Conservation (phyloP, 352 stramenopile species). For the Pythium rishiriense region DNA sequence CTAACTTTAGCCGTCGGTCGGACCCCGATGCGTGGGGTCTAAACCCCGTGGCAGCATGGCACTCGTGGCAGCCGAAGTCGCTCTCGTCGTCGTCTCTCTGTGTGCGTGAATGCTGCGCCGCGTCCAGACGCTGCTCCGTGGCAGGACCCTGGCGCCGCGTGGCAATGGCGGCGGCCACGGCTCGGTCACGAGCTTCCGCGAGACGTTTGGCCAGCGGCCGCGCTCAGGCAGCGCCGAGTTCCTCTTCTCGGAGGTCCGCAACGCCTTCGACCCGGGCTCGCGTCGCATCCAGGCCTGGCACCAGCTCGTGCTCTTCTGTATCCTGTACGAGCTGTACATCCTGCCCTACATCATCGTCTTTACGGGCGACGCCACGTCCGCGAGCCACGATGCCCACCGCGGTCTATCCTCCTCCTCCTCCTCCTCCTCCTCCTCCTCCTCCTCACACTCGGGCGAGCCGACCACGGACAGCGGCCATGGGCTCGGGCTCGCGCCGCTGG, state of each 20-base stretch:
- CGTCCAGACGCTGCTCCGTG: background rate
- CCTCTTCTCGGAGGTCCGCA: conserved; percentile 47
- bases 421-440: too few relatives aligned
- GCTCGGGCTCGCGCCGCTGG: background rate
- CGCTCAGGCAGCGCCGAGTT: conserved; percentile 50
- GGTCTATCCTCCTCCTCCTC: background rate
- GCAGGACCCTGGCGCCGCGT: background rate
- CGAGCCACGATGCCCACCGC: background rate
- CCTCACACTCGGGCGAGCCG: too few relatives aligned
- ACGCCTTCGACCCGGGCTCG: conserved; percentile 63
- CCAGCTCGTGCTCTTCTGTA: conserved; percentile 48
- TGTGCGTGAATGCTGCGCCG: background rate
- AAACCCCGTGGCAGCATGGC: background rate
- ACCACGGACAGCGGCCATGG: background rate
- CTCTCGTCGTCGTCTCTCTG: background rate
- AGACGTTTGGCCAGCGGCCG: conserved; percentile 41
- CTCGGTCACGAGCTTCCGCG: conserved; percentile 33
- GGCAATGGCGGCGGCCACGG: background rate
- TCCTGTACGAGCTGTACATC: conserved; percentile 52
- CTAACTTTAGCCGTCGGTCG: background rate
- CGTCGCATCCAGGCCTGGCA: conserved; percentile 51
- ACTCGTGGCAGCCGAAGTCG: background rate
- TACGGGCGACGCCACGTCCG: background rate
- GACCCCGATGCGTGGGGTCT: too few relatives aligned
- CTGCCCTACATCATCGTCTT: conserved; percentile 55